A percentile compares a stretch with the other conserved stretches of the same genome.
Conservation (phyloP, 164 flowering plant species). For the Litsea cubeba region DNA sequence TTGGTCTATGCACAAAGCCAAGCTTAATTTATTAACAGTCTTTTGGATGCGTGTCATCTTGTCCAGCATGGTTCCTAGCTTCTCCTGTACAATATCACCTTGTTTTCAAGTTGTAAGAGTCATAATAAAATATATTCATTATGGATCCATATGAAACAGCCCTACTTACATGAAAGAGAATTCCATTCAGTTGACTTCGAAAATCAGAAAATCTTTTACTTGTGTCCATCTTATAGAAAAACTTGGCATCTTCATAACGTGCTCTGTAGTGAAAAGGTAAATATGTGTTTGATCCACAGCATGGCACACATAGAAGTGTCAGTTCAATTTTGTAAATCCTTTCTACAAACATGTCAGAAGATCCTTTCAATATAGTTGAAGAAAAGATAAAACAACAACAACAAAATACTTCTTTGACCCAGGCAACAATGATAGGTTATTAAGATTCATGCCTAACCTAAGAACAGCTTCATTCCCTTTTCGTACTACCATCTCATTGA, state of each 20-base stretch:
- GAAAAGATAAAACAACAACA: not conserved
- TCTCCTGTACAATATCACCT: constrained; percentile 49
- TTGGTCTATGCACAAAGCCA: constrained; percentile 40
- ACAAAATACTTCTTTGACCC: not conserved
- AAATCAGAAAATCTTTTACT: constrained; percentile 63
- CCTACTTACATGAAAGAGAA: constrained; percentile 83
- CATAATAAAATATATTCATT: not conserved
- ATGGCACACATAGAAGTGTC: not conserved
- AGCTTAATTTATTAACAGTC: constrained; percentile 48
- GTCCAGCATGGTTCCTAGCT: constrained; percentile 91
- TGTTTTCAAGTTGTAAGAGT: not conserved
- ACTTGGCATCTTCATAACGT: constrained; percentile 99
- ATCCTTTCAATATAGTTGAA: constrained; percentile 1
- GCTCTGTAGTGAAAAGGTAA: constrained; percentile 46
- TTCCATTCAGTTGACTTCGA: constrained; percentile 65
- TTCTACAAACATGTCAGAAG: not conserved
- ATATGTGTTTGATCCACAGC: not conserved
- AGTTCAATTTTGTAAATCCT: not conserved
- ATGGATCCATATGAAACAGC: not conserved
- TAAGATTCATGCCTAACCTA: constrained; percentile 40
- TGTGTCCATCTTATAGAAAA: constrained; percentile 87
- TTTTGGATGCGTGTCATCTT: constrained; percentile 64
- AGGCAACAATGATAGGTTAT: not conserved
- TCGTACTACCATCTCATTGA: constrained; percentile 61
- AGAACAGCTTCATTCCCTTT: constrained; percentile 98